Evolutionary conservation across 1,139 yeast species (phyloP).

Genomic region (Magnusiomyces starmeri): DNA sequence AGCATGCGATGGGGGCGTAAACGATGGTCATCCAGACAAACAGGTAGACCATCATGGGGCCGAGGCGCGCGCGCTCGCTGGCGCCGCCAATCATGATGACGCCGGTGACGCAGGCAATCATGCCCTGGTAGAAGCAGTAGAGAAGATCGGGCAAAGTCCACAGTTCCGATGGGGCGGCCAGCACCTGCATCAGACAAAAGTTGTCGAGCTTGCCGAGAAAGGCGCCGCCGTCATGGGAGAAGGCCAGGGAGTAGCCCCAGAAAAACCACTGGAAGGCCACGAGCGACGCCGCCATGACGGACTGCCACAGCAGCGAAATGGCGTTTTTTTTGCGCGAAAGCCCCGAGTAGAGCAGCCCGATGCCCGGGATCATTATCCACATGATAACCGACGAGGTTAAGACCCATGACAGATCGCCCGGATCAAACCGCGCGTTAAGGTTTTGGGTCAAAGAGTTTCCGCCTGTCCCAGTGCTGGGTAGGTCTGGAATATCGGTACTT

Average conservation of each 20-base stretch:
- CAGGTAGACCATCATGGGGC: slow-evolving; percentile 91
- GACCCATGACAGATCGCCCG: slow-evolving; percentile 76
- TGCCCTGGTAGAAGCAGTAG: slow-evolving; percentile 86
- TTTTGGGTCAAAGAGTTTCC: slow-evolving; percentile 71
- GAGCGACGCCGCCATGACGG: slow-evolving; percentile 76
- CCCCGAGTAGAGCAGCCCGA: slow-evolving; percentile 86
- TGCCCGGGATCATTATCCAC: slow-evolving; percentile 94
- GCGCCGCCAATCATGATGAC: slow-evolving; percentile 95
- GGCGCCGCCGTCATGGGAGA: slow-evolving; percentile 60
- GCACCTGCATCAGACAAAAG: slow-evolving; percentile 70
- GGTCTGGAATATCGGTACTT: too few relatives aligned
- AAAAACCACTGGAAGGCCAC: slow-evolving; percentile 92
- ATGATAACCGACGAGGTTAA: slow-evolving; percentile 69
- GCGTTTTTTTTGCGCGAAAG: slow-evolving; percentile 90
- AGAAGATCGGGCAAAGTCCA: slow-evolving; percentile 74
- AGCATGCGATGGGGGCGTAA: slow-evolving; percentile 89
- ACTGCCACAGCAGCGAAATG: slow-evolving; percentile 85
- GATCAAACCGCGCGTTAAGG: slow-evolving; percentile 67
- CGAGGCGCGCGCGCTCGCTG: slow-evolving; percentile 92
- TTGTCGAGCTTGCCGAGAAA: slow-evolving; percentile 76
- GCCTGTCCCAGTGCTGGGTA: slow-evolving; percentile 37
- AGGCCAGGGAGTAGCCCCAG: slow-evolving; percentile 91
- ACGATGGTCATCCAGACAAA: slow-evolving; percentile 95
- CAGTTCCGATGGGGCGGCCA: slow-evolving; percentile 73
- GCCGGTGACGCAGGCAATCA: slow-evolving; percentile 91